Evolutionary conservation across 2,329 filamentous ascomycete genomes (phyloP).

Genomic region (Thermoascus crustaceus): DNA sequence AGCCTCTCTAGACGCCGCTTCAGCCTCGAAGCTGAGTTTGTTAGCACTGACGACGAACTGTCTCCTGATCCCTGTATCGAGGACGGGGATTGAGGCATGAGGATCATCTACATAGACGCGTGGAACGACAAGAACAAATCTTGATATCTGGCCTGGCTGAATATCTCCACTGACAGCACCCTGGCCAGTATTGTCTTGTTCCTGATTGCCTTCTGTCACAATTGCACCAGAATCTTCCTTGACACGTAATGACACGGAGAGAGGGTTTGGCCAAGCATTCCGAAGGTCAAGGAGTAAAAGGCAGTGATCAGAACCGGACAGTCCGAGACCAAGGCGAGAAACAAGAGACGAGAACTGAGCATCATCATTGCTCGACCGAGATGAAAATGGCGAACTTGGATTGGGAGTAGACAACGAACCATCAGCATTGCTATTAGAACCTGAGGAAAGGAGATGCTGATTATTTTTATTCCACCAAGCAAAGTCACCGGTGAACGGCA

Average conservation of each 20-base stretch:
- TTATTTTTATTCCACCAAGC: constrained; percentile 48
- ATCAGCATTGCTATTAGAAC: constrained; percentile 5
- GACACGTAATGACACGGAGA: constrained; percentile 56
- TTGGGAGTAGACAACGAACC: background rate
- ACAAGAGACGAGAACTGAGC: constrained; percentile 41
- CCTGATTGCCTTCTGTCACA: constrained; percentile 6
- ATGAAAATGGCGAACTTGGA: constrained; percentile 5
- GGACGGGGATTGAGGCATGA: constrained; percentile 66
- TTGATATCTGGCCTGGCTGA: constrained; percentile 56
- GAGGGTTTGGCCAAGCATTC: constrained; percentile 79
- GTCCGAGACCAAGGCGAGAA: constrained; percentile 31
- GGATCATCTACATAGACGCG: constrained; percentile 70
- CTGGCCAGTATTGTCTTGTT: constrained; percentile 15
- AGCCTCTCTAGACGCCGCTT: constrained; percentile 67
- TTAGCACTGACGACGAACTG: constrained; percentile 84
- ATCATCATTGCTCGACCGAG: constrained; percentile 20
- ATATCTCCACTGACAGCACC: constrained; percentile 38
- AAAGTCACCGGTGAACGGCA: constrained; percentile 63
- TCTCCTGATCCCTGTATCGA: constrained; percentile 75
- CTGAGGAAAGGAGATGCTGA: constrained; percentile 2
- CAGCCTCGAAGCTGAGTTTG: constrained; percentile 69
- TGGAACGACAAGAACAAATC: constrained; percentile 67
- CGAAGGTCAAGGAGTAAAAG: constrained; percentile 74
- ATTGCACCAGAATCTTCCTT: constrained; percentile 20
- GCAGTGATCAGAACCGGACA: constrained; percentile 56